Evolutionary conservation across 306 rosid genomes (phyloP).

Genomic region (Cicer bijugum): DNA sequence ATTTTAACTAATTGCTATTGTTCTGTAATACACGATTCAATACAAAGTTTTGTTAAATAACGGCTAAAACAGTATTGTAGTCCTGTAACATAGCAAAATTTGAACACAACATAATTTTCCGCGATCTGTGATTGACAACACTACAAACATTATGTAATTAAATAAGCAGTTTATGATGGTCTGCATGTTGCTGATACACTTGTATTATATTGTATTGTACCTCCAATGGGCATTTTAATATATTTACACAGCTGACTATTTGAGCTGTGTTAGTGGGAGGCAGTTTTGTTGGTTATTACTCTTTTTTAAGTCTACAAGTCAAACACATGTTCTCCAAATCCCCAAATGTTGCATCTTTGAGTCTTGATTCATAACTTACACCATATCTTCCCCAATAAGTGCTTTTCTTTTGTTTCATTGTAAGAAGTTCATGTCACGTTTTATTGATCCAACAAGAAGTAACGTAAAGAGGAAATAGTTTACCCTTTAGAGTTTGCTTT

Average conservation of each 20-base stretch:
- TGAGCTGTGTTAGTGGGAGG: conserved; percentile 55
- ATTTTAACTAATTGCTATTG: too few relatives aligned
- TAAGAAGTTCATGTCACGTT: conserved; percentile 20
- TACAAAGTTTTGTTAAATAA: too few relatives aligned
- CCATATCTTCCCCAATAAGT: conserved; percentile 22
- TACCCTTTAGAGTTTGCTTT: conserved; percentile 24
- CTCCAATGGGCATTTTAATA: conserved; percentile 8
- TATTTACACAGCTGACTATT: conserved; percentile 19
- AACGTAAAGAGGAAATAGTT: conserved; percentile 31
- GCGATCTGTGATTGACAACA: too few relatives aligned
- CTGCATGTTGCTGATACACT: conserved; percentile 17
- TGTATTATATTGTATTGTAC: neutral
- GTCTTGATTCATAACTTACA: conserved; percentile 14
- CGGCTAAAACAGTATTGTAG: too few relatives aligned
- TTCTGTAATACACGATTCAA: too few relatives aligned
- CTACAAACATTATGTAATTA: neutral
- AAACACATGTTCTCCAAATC: conserved; percentile 40
- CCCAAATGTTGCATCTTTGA: conserved; percentile 36
- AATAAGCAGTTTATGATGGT: conserved; percentile 23
- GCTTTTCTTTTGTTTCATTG: neutral
- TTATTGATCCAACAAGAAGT: conserved; percentile 33
- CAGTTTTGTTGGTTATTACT: conserved; percentile 50
- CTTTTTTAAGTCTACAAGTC: conserved; percentile 39
- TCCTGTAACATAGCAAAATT: too few relatives aligned
- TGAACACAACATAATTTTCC: too few relatives aligned